These are phyloP conservation scores for Casaregolazyma suthepensis DNA, from an alignment of 1,139 yeast genomes.

Conservation along the genomic window DNA sequence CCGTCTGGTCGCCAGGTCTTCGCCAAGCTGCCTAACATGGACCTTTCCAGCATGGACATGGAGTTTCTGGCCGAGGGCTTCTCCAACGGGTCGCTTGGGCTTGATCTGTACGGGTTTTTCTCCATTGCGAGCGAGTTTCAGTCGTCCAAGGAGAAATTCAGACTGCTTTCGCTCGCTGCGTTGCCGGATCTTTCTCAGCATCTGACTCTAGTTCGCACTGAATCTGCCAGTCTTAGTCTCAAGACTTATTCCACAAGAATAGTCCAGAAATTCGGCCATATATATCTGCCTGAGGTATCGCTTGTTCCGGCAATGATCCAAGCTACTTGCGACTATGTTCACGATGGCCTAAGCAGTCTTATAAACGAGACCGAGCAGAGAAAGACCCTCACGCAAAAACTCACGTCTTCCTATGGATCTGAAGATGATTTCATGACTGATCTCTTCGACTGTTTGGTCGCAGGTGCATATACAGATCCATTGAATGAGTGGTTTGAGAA, in stretches of 20 bases:
- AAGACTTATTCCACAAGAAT: slow-evolving; percentile 14
- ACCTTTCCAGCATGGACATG: slow-evolving; percentile 2
- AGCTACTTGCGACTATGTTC: slow-evolving; percentile 35
- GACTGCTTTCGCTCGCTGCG: slow-evolving; percentile 14
- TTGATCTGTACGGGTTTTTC: slow-evolving; percentile 26
- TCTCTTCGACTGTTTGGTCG: slow-evolving; percentile 48
- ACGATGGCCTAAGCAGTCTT: slow-evolving; percentile 37
- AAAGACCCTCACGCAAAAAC: slow-evolving; percentile 4
- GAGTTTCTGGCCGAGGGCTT: slow-evolving; percentile 21
- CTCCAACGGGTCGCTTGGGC: slow-evolving; percentile 17
- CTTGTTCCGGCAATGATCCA: slow-evolving; percentile 28
- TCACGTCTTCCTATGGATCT: background rate
- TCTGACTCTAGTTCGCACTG: slow-evolving; percentile 10
- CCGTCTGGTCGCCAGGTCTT: slow-evolving; percentile 21
- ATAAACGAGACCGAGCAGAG: slow-evolving; percentile 19
- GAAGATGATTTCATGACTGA: slow-evolving; percentile 2
- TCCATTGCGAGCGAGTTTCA: slow-evolving; percentile 17
- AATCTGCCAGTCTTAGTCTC: background rate
- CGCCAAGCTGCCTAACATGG: slow-evolving; percentile 14
- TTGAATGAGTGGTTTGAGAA: slow-evolving; percentile 46
- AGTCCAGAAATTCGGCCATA: slow-evolving; percentile 21
- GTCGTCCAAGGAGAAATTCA: background rate
- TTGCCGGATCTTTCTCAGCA: slow-evolving; percentile 23
- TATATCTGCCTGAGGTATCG: slow-evolving; percentile 29
- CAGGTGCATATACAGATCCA: slow-evolving; percentile 50